These are phyloP conservation scores for Ogataea ramenticola DNA, from an alignment of 805 yeast genomes.

Conservation along the genomic window DNA sequence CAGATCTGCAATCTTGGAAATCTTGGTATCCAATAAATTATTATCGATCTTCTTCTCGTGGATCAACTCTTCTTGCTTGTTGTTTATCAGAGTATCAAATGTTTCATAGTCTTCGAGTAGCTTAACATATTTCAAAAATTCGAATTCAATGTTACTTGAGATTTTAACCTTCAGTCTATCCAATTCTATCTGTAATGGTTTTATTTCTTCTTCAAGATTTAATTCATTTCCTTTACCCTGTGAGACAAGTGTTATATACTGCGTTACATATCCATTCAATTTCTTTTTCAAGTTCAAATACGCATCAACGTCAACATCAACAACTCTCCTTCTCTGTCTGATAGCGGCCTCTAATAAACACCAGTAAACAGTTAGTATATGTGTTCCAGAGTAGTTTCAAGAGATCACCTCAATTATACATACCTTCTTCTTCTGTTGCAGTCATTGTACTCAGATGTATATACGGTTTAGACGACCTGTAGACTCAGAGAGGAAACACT, in stretches of 20 bases:
- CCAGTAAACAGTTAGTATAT: background rate
- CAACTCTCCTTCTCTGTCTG: conserved; percentile 21
- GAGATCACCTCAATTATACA: too few species aligned
- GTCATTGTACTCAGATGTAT: too few species aligned
- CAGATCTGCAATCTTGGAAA: conserved; percentile 16
- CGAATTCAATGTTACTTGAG: conserved; percentile 13
- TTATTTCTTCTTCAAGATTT: conserved; percentile 9
- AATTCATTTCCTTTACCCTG: conserved; percentile 10
- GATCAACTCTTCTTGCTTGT: conserved; percentile 12
- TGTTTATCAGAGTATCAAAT: conserved; percentile 14
- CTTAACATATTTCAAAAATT: conserved; percentile 10
- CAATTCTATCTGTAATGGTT: conserved; percentile 8
- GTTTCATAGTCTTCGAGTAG: conserved; percentile 8
- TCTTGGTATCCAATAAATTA: conserved; percentile 10
- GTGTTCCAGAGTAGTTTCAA: too few species aligned
- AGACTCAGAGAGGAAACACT: too few species aligned
- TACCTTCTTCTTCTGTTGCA: background rate
- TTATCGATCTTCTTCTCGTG: conserved; percentile 14
- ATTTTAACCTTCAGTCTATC: conserved; percentile 11
- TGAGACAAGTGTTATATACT: conserved; percentile 8
- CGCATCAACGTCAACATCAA: conserved; percentile 22
- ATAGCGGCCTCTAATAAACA: conserved; percentile 12
- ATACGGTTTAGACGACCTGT: too few species aligned
- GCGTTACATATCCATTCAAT: conserved; percentile 9
- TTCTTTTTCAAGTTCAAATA: conserved; percentile 17